Percentiles rank a stretch among this genome's conserved stretches.
Conservation (phyloP, 148 eudicot genomes). For the Camellia japonica region DNA sequence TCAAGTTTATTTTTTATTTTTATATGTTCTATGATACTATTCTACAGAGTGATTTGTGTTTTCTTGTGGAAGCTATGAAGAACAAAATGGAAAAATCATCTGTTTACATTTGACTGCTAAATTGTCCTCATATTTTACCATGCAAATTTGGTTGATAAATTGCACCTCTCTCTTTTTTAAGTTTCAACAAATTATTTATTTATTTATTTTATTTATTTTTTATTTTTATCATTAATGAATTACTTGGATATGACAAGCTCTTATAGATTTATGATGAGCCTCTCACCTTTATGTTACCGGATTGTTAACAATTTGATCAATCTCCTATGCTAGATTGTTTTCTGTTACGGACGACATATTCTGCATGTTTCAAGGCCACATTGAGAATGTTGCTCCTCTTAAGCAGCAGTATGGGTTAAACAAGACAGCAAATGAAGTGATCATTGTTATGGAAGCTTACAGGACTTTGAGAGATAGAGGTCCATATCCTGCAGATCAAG, state of each 20-base stretch:
- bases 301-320: not conserved
- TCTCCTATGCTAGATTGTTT: slow-evolving; percentile 45
- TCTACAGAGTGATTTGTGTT: not conserved
- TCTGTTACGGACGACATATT: slow-evolving; percentile 81
- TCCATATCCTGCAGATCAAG: slow-evolving; percentile 82
- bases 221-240: not conserved
- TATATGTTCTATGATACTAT: not conserved
- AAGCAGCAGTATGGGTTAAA: slow-evolving; percentile 84
- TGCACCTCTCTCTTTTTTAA: not conserved
- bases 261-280: not conserved
- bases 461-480: slow-evolving; percentile 86
- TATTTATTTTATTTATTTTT: no score
- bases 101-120: not conserved
- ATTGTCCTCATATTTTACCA: not conserved
- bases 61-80: not conserved
- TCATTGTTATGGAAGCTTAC: slow-evolving; percentile 83
- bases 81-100: not conserved
- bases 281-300: not conserved
- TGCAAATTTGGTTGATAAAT: not conserved
- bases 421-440: slow-evolving; percentile 80
- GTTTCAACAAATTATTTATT: not conserved
- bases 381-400: slow-evolving; percentile 72
- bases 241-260: not conserved
- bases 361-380: slow-evolving; percentile 89
- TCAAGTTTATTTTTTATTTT: no score